Evolutionary conservation across 257 asterid genomes (phyloP).

Genomic region (Primulina tabacum): DNA sequence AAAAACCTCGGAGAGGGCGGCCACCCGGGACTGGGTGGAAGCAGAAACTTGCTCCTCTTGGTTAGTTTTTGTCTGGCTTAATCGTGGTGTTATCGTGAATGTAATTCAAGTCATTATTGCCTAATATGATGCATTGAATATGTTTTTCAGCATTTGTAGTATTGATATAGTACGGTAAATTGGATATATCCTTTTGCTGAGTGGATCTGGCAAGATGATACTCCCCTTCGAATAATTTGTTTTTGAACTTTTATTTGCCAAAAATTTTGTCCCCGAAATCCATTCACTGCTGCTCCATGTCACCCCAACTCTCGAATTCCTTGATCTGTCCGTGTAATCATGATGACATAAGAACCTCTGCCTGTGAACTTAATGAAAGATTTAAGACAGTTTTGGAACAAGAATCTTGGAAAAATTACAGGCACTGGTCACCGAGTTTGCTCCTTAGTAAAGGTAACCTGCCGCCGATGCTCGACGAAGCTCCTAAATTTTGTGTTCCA

Average conservation of each 20-base stretch:
- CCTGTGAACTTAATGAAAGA: neutral
- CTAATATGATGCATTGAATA: neutral
- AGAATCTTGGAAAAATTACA: neutral
- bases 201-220: too few relatives aligned
- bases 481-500: too few relatives aligned
- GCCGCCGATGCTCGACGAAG: too few relatives aligned
- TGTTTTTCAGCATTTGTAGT: too few relatives aligned
- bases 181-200: too few relatives aligned
- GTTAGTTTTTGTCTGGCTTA: constrained; percentile 5
- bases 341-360: neutral
- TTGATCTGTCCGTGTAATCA: neutral
- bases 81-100: neutral
- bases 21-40: constrained; percentile 23
- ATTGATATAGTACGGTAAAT: too few relatives aligned
- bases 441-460: too few relatives aligned
- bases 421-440: neutral
- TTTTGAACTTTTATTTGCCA: too few relatives aligned
- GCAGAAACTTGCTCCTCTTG: constrained; percentile 24
- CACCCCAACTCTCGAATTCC: neutral
- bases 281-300: too few relatives aligned
- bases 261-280: too few relatives aligned
- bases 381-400: neutral
- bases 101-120: neutral
- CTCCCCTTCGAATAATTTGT: too few relatives aligned
- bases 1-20: constrained; percentile 28